Evolutionary conservation across 805 yeast genomes (phyloP).

Genomic region (Hanseniaspora clermontiae): DNA sequence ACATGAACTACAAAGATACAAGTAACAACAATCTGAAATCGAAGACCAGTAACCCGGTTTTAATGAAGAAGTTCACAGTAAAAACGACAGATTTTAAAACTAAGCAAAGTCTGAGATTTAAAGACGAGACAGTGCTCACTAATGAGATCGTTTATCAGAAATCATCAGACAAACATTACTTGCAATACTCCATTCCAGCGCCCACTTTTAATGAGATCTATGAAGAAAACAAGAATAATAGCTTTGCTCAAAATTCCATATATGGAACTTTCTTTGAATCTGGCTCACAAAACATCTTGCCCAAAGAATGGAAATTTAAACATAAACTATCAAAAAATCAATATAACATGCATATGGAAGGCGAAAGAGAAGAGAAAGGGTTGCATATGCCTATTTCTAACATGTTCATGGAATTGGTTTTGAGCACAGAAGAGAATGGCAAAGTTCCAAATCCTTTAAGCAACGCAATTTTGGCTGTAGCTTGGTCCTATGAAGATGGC

Average conservation of each 20-base stretch:
- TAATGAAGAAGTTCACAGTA: background rate
- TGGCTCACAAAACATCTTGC: conserved; percentile 3
- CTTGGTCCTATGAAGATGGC: conserved; percentile 5
- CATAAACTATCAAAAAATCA: background rate
- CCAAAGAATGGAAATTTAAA: conserved; percentile 8
- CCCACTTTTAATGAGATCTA: conserved; percentile 36
- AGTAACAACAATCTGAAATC: background rate
- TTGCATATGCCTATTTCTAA: conserved; percentile 1
- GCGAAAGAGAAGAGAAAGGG: background rate
- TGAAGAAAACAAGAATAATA: background rate
- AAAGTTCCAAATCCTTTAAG: background rate
- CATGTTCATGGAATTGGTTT: conserved; percentile 1
- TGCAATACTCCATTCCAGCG: conserved; percentile 39
- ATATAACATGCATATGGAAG: background rate
- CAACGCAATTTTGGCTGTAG: background rate
- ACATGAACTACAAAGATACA: conserved; percentile 30
- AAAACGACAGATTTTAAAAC: background rate
- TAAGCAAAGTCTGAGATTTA: conserved; percentile 15
- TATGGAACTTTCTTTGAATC: conserved; percentile 9
- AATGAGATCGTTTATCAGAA: conserved; percentile 3
- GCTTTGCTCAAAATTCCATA: background rate
- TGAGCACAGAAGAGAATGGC: background rate
- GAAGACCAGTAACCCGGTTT: background rate
- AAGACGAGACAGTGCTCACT: conserved; percentile 17
- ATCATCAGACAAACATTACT: conserved; percentile 15